Conservation (phyloP, 495 filamentous ascomycete species). For the Hyaloscypha hepaticicola region DNA sequence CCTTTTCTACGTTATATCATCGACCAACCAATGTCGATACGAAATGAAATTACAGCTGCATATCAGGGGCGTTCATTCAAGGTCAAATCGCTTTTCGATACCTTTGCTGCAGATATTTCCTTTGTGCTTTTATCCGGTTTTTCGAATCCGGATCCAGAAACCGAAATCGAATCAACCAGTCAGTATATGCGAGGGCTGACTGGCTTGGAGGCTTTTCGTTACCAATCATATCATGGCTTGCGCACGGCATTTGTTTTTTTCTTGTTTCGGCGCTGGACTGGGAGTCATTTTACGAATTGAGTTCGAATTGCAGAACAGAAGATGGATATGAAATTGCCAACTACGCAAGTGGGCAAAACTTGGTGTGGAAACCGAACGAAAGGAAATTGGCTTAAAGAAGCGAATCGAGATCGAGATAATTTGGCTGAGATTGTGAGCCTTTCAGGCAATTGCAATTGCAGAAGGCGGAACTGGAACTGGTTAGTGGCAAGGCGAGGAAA, state of each 20-base stretch:
- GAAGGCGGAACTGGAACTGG: too few species aligned
- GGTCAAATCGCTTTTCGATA: conserved; percentile 18
- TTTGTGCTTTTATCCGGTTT: conserved; percentile 4
- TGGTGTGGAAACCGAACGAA: too few species aligned
- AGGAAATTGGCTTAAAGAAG: too few species aligned
- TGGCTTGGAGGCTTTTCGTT: background rate
- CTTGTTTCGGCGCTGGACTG: background rate
- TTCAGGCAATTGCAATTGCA: too few species aligned
- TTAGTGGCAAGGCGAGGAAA: too few species aligned
- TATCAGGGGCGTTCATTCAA: conserved; percentile 16
- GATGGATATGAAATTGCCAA: too few species aligned
- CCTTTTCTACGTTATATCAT: background rate
- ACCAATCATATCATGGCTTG: background rate
- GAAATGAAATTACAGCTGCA: conserved; percentile 22
- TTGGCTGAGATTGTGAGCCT: too few species aligned
- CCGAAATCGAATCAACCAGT: background rate
- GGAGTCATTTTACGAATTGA: too few species aligned
- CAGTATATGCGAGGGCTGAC: background rate
- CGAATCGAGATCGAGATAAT: too few species aligned
- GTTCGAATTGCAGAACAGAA: too few species aligned
- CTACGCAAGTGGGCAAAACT: too few species aligned
- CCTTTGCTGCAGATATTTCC: conserved; percentile 24
- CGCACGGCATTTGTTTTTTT: background rate
- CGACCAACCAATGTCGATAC: background rate
- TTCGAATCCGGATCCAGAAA: background rate